These are phyloP conservation scores for Begonia masoniana DNA, from an alignment of 306 rosid genomes.

Conservation along the genomic window DNA sequence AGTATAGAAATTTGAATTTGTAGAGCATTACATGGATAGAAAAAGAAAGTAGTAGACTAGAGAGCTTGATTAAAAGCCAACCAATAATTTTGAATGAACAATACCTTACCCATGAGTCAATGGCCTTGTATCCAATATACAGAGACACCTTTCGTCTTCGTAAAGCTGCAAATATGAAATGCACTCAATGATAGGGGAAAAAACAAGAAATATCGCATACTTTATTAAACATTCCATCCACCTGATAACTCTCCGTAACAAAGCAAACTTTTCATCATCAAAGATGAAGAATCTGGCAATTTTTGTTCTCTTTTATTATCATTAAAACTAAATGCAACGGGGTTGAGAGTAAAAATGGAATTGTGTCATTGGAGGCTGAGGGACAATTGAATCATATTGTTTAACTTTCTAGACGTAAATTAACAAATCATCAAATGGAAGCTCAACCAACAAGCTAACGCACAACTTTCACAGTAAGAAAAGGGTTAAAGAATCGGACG, in stretches of 20 bases:
- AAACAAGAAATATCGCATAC: slow-evolving; percentile 7
- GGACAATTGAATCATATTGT: not conserved
- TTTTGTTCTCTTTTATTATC: too few relatives aligned
- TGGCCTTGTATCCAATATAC: slow-evolving; percentile 80
- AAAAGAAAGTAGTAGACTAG: not conserved
- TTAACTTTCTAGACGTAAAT: not conserved
- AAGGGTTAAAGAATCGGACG: not conserved
- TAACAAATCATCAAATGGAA: not conserved
- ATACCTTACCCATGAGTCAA: slow-evolving; percentile 96
- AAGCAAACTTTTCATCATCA: too few relatives aligned
- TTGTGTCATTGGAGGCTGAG: not conserved
- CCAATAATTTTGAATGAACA: slow-evolving; percentile 21
- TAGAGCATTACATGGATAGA: not conserved
- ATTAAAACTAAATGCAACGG: too few relatives aligned
- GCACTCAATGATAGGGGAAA: slow-evolving; percentile 8
- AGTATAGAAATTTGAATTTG: not conserved
- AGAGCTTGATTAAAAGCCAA: too few relatives aligned
- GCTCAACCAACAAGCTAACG: too few relatives aligned
- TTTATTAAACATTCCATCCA: not conserved
- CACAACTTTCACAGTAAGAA: too few relatives aligned
- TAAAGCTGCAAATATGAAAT: slow-evolving; percentile 46
- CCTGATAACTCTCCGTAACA: not conserved
- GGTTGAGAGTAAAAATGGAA: too few relatives aligned
- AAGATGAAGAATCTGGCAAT: too few relatives aligned
- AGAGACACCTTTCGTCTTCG: slow-evolving; percentile 76